These are phyloP conservation scores for Primulina tabacum DNA, from an alignment of 257 asterid genomes.

Conservation along the genomic window DNA sequence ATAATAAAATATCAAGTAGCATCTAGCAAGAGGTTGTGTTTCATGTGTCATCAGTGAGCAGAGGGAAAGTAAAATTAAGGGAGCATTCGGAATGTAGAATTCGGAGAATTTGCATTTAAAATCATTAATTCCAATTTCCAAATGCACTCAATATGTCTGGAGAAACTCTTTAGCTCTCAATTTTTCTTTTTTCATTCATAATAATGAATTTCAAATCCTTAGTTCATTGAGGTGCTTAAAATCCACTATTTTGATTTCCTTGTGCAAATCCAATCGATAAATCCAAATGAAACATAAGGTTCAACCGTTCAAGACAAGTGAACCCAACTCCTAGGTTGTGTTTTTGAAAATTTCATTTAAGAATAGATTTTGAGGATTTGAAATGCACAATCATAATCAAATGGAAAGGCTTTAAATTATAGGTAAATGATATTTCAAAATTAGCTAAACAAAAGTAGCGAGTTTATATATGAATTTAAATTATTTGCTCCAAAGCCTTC, in stretches of 20 bases:
- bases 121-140: not conserved
- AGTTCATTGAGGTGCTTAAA: not conserved
- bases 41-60: not conserved
- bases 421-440: not conserved
- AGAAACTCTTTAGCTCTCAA: not conserved
- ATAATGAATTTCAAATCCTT: not conserved
- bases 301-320: not conserved
- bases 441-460: not conserved
- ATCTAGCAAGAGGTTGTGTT: not conserved
- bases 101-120: not conserved
- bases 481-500: not conserved
- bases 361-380: not conserved
- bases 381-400: not conserved
- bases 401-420: not conserved
- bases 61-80: not conserved
- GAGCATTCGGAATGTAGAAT: not conserved
- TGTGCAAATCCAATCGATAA: not conserved
- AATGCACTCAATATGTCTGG: too few relatives aligned
- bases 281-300: not conserved
- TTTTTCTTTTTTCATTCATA: not conserved
- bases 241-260: not conserved
- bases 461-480: too few relatives aligned
- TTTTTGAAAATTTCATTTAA: too few relatives aligned
- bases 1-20: slow-evolving; percentile 10
- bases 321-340: not conserved